Evolutionary conservation across 192 early-diverging fungal genomes (phyloP).

Genomic region (Dissophora ornata): DNA sequence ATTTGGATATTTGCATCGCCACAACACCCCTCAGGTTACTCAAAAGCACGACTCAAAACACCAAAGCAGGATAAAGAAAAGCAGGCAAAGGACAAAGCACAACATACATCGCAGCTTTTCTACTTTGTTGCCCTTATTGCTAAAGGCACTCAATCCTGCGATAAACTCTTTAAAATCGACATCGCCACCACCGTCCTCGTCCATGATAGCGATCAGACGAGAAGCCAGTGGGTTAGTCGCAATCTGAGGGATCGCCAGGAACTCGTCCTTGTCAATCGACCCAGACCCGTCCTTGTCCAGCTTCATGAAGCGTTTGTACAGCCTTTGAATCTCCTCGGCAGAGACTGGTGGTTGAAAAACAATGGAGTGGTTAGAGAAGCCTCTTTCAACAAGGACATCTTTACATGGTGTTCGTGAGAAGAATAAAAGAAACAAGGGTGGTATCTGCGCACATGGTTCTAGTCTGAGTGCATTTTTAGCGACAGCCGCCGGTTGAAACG

Average conservation of each 20-base stretch:
- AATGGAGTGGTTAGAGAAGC: no score
- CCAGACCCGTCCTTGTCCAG: slow-evolving; percentile 99
- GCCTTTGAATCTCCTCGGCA: slow-evolving; percentile 92
- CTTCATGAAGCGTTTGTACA: slow-evolving; percentile 99
- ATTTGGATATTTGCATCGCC: no score
- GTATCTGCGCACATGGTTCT: no score
- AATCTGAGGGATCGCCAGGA: slow-evolving; percentile 95
- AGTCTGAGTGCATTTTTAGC: no score
- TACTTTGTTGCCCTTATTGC: slow-evolving; percentile 91
- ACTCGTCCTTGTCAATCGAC: slow-evolving; percentile 97
- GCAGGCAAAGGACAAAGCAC: background rate
- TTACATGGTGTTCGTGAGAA: no score
- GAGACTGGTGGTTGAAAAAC: slow-evolving; percentile 66
- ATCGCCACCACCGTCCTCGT: slow-evolving; percentile 97
- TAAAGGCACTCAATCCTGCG: slow-evolving; percentile 92
- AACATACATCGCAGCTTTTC: slow-evolving; percentile 93
- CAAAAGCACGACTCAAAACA: no score
- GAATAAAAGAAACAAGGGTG: no score
- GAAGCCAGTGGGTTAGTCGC: slow-evolving; percentile 97
- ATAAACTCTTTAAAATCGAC: slow-evolving; percentile 99
- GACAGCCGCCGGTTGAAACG: no score
- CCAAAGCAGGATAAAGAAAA: slow-evolving; percentile 29
- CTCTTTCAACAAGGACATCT: no score
- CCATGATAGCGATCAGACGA: slow-evolving; percentile 96
- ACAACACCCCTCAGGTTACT: no score